Evolutionary conservation across 2,329 filamentous ascomycete genomes (phyloP), one percentile per base, ranked within the genome.

Genomic region (Curvularia sp.): DNA sequence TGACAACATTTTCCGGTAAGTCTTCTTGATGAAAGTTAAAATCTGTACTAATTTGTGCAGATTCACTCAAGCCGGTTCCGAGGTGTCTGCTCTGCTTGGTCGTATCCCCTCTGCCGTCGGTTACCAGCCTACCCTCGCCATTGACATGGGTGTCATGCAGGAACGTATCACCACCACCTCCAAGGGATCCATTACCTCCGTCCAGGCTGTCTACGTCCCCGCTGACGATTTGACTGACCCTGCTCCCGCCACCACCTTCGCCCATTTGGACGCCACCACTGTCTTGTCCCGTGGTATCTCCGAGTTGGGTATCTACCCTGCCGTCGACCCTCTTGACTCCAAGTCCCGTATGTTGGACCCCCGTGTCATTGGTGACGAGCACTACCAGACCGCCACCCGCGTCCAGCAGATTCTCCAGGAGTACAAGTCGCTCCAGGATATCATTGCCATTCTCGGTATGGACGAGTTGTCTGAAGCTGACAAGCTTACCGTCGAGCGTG

Each of bases 201-300:
- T 99, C 82, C 95, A 99, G 89, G 95, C 95, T 83, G 95, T 99
- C 83, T 99, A 99, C 87, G 95, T 99, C 83, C 95, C 95, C 81
- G 95, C 95, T 90, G 95, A 99, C 83, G 95, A 99, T 91, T 90
- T 99, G 92, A 99, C 95, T 86, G 95, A 99, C 86, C 95, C 95
- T 84, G 95, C 95, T 73, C 95, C 95, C 75, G 95, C 95, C 81
- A 98, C 95, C 82, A 99, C 95, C 82, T 99, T 99, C 84, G 95
- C 95, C 81, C 95, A 99, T 84, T 91, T 99, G 89, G 95, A 99
- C 87, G 95, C 95, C 87, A 99, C 95, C 83, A 99, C 95, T 89
- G 95, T 98, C 81, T 87, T 99, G 88, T 99, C 95, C 78, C 94
- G 95, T 91, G 94, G 95, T 93, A 99, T 99, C 82, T 98, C 95